These are phyloP conservation scores for Penicillium lagena DNA, from an alignment of 495 filamentous ascomycete species.

Conservation along the genomic window DNA sequence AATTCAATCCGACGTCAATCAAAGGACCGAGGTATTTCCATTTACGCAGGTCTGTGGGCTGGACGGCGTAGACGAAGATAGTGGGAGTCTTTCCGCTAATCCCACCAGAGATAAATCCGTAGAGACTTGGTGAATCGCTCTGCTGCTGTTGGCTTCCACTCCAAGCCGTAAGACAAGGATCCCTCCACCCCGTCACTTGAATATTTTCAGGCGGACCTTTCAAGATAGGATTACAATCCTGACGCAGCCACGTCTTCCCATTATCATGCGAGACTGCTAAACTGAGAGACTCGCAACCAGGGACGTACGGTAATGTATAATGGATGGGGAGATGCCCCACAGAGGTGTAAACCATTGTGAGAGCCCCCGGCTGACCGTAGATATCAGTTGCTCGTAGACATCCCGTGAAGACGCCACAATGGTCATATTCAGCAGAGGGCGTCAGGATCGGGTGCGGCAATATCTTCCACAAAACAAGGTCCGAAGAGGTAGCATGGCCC, in stretches of 20 bases:
- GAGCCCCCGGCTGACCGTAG: conserved; percentile 31
- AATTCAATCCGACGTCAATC: conserved; percentile 36
- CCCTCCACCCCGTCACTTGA: conserved; percentile 49
- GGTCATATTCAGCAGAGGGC: conserved; percentile 38
- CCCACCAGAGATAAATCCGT: conserved; percentile 48
- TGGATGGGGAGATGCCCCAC: conserved; percentile 45
- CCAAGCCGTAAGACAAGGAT: conserved; percentile 45
- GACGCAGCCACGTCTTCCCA: conserved; percentile 43
- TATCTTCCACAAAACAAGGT: conserved; percentile 39
- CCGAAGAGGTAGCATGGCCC: conserved; percentile 33
- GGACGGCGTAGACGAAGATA: conserved; percentile 46
- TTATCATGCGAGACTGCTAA: conserved; percentile 43
- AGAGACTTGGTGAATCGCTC: conserved; percentile 20
- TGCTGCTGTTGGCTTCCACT: conserved; percentile 24
- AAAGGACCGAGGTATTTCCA: conserved; percentile 49
- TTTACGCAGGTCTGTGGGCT: conserved; percentile 34
- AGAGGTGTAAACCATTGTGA: conserved; percentile 46
- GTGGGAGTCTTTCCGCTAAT: conserved; percentile 41
- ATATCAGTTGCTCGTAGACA: conserved; percentile 39
- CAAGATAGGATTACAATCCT: conserved; percentile 45
- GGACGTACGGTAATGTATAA: conserved; percentile 38
- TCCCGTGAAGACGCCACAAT: conserved; percentile 47
- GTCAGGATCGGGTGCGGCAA: conserved; percentile 24
- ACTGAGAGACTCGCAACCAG: conserved; percentile 44
- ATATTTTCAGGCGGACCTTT: conserved; percentile 32